Base-by-base conservation (phyloP, 225 moss, liverwort and hornwort genomes). In the Bryoerythrophyllum caledonicum region DNA sequence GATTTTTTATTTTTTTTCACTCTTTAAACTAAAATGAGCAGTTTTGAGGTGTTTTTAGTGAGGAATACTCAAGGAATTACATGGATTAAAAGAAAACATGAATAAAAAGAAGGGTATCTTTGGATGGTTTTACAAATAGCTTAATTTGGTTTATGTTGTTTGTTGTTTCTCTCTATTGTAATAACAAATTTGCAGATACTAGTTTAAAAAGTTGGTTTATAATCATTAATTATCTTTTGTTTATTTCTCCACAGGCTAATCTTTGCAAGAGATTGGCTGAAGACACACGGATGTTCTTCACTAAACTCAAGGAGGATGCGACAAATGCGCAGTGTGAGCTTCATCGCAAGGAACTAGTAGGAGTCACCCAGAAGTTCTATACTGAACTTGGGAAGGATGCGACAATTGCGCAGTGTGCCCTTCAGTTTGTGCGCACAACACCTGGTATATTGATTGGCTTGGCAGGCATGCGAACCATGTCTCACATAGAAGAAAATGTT, bases 401-500 rank as follows among this genome's bases (percentile, higher is more conserved):
- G 23, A 88, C 90, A 7, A 88, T 90, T 82, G 92, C 90, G 38
- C 89, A 93, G 46, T 93, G 89, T 63, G 90, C 92, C 10, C 76
- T 93, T 65, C 92, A 90, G 46, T 93, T 93, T 57, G 92, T 87
- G 10, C 80, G 92, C 69, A 93, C 89, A 46, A 93, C 92, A 63
- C 90, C 92, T 35, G 90, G 89, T n/a, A 86, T 93, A 26, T 48
- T 87, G 1, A 63, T 89, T 57, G 92, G 85, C 19, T 70, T 93
- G n/a, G 84, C 83, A 64, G 90, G 92, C 32, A 93, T 93, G 92
- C 79, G 89, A 74, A 82, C 73, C 38, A 62, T 75, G 64, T 82
- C 82, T 35, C 92, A 90, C 59, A 85, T 90, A 28, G 87, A 89
- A 32, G 90, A 93, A 51, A 93, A 93, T 57, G 69, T 82, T 58